A percentile compares a stretch with the other conserved stretches of the same genome.
Conservation (phyloP, 2,329 filamentous ascomycete species). For the Trichoderma guizhouense region DNA sequence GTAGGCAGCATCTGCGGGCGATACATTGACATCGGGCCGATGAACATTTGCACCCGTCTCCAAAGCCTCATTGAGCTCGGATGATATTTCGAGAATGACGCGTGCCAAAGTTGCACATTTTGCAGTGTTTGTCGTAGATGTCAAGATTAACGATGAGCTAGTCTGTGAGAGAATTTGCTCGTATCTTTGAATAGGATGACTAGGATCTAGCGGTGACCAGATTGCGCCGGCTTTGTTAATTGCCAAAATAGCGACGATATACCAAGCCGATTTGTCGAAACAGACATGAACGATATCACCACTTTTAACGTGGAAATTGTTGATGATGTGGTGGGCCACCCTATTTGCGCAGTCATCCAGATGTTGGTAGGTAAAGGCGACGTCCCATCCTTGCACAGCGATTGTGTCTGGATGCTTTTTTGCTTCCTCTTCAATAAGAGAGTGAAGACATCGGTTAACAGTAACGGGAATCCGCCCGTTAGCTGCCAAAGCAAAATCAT, state of each 20-base stretch:
- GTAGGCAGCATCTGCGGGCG: not conserved
- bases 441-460: not conserved
- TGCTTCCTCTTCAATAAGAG: slow-evolving; percentile 3
- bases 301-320: slow-evolving; percentile 16
- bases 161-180: slow-evolving; percentile 2
- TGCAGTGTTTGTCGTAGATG: not conserved
- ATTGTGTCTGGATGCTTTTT: not conserved
- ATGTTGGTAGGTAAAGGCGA: slow-evolving; percentile 38
- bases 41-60: not conserved
- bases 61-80: not conserved
- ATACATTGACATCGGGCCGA: not conserved
- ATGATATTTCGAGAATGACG: not conserved
- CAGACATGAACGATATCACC: slow-evolving; percentile 6
- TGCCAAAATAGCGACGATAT: slow-evolving; percentile 19
- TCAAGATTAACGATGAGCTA: not conserved
- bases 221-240: slow-evolving; percentile 20
- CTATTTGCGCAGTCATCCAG: slow-evolving; percentile 21
- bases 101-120: not conserved
- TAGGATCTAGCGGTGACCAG: slow-evolving; percentile 18
- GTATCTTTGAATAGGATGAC: not conserved
- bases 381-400: slow-evolving; percentile 5
- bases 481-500: not conserved
- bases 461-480: not conserved
- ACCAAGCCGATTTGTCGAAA: slow-evolving; percentile 18
- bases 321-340: slow-evolving; percentile 15